phyloP scores from a whole-genome alignment of 148 eudicot genomes.

The Rhododendron molle region DNA sequence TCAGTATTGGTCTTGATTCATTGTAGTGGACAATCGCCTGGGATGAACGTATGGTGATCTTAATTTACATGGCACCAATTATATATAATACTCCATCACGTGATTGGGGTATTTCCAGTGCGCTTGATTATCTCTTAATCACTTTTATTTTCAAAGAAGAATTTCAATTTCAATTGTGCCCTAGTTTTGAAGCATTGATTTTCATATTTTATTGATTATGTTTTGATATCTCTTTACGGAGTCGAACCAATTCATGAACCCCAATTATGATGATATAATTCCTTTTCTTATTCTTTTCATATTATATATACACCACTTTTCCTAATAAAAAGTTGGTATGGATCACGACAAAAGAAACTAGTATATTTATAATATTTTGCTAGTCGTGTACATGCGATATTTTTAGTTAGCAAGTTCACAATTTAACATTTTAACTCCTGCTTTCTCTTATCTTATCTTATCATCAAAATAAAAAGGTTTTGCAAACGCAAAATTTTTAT shows the following conservation, averaged over 20 bases:
- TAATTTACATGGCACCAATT: neutral
- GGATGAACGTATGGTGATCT: too few species aligned
- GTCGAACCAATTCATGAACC: neutral
- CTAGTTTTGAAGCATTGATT: neutral
- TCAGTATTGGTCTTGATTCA: neutral
- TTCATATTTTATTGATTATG: neutral
- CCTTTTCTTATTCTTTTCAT: too few species aligned
- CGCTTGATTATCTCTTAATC: neutral
- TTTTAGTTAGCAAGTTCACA: neutral
- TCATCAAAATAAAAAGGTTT: neutral
- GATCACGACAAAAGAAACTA: too few species aligned
- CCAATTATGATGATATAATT: too few species aligned
- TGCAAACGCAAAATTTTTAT: neutral
- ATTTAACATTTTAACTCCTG: too few species aligned
- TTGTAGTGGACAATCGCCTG: neutral
- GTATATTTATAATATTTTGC: too few species aligned
- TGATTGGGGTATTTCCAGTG: neutral
- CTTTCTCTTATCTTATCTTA: neutral
- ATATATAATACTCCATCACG: neutral
- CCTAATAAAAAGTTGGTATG: too few species aligned
- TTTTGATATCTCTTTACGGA: neutral
- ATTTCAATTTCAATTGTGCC: neutral
- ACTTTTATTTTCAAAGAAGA: neutral
- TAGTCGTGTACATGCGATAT: neutral
- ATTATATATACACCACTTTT: too few species aligned